Evolutionary conservation across 345 rosid genomes (phyloP).

Genomic region (Arabidopsis arenosa): DNA sequence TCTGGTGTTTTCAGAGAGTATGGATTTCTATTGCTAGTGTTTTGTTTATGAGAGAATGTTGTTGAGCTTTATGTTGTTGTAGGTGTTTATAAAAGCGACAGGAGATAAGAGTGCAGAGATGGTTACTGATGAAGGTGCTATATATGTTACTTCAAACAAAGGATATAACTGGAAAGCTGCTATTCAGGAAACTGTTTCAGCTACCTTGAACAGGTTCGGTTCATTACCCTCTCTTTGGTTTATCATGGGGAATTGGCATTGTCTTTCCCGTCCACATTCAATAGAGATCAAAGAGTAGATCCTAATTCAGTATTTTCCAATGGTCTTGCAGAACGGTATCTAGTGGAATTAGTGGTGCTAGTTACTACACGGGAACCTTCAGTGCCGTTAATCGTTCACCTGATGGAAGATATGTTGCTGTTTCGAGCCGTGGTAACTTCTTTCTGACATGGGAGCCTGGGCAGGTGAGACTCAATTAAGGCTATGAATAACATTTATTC

Average conservation of each 20-base stretch:
- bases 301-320: constrained; percentile 43
- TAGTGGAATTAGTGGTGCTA: constrained; percentile 98
- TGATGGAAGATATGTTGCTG: constrained; percentile 91
- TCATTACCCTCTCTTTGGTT: constrained; percentile 21
- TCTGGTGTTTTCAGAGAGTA: background rate
- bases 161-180: constrained; percentile 98
- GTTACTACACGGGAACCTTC: constrained; percentile 94
- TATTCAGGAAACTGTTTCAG: constrained; percentile 92
- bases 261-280: background rate
- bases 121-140: constrained; percentile 97
- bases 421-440: constrained; percentile 98
- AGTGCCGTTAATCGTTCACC: constrained; percentile 95
- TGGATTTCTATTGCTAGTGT: background rate
- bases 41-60: constrained; percentile 19
- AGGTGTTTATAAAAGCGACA: constrained; percentile 97
- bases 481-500: background rate
- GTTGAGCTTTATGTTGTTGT: constrained; percentile 42
- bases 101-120: constrained; percentile 95
- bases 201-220: constrained; percentile 95
- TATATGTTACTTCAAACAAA: constrained; percentile 82
- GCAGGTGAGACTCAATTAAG: constrained; percentile 57
- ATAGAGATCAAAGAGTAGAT: constrained; percentile 8
- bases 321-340: constrained; percentile 93
- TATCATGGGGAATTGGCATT: constrained; percentile 7
- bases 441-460: constrained; percentile 98